Evolutionary conservation across 148 eudicot genomes (phyloP).

Genomic region (Arctostaphylos glauca): DNA sequence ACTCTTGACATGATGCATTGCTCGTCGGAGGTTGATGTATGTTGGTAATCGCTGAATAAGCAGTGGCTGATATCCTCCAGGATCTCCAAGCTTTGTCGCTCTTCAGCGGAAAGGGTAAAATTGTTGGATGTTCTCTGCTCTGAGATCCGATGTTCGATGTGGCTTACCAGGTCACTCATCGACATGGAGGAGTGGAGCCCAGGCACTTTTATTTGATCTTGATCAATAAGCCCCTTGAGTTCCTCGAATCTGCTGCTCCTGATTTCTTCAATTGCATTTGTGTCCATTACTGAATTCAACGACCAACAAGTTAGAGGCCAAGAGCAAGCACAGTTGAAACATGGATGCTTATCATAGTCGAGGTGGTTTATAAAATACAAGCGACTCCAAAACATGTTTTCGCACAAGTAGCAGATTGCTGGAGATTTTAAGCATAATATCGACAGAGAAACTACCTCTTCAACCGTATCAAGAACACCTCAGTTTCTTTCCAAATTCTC

Average conservation of each 20-base stretch:
- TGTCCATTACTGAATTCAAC: constrained; percentile 33
- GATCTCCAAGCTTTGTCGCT: constrained; percentile 43
- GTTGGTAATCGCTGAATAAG: constrained; percentile 59
- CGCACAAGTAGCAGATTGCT: neutral
- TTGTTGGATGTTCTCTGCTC: constrained; percentile 54
- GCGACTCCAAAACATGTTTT: neutral
- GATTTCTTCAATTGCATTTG: constrained; percentile 38
- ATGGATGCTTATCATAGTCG: neutral
- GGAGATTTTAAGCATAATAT: neutral
- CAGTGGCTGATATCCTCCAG: constrained; percentile 71
- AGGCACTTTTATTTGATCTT: constrained; percentile 62
- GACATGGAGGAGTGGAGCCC: constrained; percentile 79
- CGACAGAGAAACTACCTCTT: neutral
- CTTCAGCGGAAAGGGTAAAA: constrained; percentile 42
- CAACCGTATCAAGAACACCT: neutral
- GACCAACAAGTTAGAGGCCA: neutral
- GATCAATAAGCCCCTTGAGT: constrained; percentile 36
- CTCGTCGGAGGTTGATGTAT: constrained; percentile 56
- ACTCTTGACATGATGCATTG: constrained; percentile 73
- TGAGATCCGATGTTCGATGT: constrained; percentile 63
- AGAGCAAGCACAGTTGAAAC: neutral
- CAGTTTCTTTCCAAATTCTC: neutral
- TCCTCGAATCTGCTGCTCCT: constrained; percentile 39
- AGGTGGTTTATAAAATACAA: neutral
- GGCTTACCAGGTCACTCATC: constrained; percentile 74